Evolutionary conservation across 257 asterid species (phyloP).

Genomic region (Echites panduratus): DNA sequence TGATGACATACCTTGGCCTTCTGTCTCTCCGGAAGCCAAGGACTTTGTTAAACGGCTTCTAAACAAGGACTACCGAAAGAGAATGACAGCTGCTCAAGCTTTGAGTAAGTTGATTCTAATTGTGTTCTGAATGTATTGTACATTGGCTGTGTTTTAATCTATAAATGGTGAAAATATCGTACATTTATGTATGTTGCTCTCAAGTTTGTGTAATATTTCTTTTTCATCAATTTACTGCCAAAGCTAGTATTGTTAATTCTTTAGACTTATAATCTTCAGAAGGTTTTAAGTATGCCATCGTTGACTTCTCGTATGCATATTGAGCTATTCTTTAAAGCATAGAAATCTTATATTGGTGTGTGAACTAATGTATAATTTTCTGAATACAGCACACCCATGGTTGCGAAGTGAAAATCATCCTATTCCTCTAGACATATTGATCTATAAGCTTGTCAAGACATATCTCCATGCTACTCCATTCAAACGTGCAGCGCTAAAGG

Average conservation of each 20-base stretch:
- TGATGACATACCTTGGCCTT: constrained; percentile 94
- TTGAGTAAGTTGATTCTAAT: constrained; percentile 51
- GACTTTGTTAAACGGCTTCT: constrained; percentile 86
- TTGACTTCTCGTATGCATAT: no score
- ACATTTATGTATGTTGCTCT: neutral
- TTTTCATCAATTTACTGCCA: neutral
- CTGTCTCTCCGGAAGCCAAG: constrained; percentile 70
- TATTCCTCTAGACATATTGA: constrained; percentile 80
- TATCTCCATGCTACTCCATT: constrained; percentile 86
- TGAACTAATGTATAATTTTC: constrained; percentile 17
- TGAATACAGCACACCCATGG: constrained; percentile 89
- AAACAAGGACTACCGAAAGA: constrained; percentile 87
- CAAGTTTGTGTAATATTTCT: neutral
- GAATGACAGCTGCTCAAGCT: constrained; percentile 99
- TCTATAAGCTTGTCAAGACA: constrained; percentile 73
- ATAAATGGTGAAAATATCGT: neutral
- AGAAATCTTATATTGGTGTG: neutral
- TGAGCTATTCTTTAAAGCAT: neutral
- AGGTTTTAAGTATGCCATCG: neutral
- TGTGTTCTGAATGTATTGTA: neutral
- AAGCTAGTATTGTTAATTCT: neutral
- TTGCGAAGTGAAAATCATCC: constrained; percentile 77
- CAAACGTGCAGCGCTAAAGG: constrained; percentile 95
- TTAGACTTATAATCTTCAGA: neutral
- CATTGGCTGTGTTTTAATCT: neutral